Evolutionary conservation across 2,329 filamentous ascomycete species (phyloP).

Genomic region (Cercospora beticola): DNA sequence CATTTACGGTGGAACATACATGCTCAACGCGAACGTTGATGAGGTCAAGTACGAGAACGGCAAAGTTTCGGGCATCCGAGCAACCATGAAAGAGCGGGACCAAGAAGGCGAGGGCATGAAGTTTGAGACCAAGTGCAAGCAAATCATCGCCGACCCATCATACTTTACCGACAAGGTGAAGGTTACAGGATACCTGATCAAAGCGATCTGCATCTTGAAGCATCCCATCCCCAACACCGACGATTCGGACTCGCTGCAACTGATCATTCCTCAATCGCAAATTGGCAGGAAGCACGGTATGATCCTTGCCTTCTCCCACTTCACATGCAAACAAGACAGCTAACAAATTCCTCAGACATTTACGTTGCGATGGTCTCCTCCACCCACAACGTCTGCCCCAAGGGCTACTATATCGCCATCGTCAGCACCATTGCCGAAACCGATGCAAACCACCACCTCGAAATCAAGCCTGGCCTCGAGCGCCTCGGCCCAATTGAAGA

Average conservation of each 20-base stretch:
- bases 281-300: conserved; percentile 93
- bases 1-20: conserved; percentile 98
- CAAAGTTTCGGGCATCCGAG: conserved; percentile 94
- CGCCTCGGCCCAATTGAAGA: conserved; percentile 92
- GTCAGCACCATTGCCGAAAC: conserved; percentile 96
- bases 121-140: conserved; percentile 93
- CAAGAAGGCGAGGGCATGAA: conserved; percentile 75
- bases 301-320: conserved; percentile 31
- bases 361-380: conserved; percentile 96
- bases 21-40: conserved; percentile 94
- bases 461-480: conserved; percentile 88
- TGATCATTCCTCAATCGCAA: conserved; percentile 98
- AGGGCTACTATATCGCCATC: conserved; percentile 98
- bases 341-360: conserved; percentile 62
- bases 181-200: conserved; percentile 84
- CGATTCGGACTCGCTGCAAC: conserved; percentile 83
- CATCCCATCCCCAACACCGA: conserved; percentile 89
- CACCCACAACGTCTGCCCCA: conserved; percentile 96
- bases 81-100: conserved; percentile 87
- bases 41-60: conserved; percentile 75
- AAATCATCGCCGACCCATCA: conserved; percentile 92
- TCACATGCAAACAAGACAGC: neutral
- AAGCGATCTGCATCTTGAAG: conserved; percentile 96
- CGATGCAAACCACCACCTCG: conserved; percentile 88
- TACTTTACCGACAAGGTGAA: conserved; percentile 92